phyloP scores from a whole-genome alignment of 257 asterid genomes.

The Solanum pennellii region DNA sequence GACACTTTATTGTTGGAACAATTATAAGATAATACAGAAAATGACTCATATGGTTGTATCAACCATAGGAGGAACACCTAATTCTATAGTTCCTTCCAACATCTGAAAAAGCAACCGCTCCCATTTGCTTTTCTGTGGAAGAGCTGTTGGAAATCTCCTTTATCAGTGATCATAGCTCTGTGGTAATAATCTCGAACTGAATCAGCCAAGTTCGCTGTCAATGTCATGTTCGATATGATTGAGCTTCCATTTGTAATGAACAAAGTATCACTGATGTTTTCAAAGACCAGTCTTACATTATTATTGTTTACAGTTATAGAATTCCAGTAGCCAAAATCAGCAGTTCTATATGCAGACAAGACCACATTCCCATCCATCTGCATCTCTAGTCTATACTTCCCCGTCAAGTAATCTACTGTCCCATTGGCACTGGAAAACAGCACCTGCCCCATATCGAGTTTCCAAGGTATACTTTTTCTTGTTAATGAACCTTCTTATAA shows the following conservation, averaged over 20 bases:
- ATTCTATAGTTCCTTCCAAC: neutral
- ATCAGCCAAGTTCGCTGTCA: neutral
- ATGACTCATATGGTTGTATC: neutral
- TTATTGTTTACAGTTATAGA: neutral
- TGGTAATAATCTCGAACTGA: neutral
- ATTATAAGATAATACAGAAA: neutral
- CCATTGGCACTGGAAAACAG: neutral
- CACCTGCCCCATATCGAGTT: neutral
- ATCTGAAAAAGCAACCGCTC: neutral
- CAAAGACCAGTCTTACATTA: neutral
- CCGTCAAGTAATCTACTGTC: neutral
- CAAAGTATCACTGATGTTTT: neutral
- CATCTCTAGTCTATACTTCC: neutral
- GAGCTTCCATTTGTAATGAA: neutral
- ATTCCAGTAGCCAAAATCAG: neutral
- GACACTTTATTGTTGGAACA: neutral
- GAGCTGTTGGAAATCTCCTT: neutral
- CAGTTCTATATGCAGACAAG: neutral
- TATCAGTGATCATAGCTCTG: neutral
- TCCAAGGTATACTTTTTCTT: no score
- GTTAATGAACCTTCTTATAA: no score
- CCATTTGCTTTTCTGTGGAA: neutral
- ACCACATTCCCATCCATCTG: neutral
- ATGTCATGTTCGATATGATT: neutral
- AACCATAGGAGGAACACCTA: neutral